Percentiles rank a stretch among this genome's conserved stretches.
These are phyloP conservation scores for Blastocystis sp. DNA, from an alignment of 352 stramenopile species.

Conservation along the genomic window DNA sequence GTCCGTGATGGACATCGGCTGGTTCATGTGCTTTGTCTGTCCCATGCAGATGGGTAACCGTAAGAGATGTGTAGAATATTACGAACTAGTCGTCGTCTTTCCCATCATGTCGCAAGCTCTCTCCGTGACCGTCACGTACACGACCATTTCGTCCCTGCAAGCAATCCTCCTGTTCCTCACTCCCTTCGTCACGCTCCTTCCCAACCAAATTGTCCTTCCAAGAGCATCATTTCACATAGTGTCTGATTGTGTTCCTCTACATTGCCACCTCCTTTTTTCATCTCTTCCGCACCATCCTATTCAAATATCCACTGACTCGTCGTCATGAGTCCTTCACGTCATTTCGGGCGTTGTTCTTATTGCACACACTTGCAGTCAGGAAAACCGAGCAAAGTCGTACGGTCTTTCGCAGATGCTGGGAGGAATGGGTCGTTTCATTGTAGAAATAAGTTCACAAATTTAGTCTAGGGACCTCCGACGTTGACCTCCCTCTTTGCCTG, in stretches of 20 bases:
- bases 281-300: not conserved
- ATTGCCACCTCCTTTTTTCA: not conserved
- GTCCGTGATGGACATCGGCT: not conserved
- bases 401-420: not conserved
- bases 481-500: not conserved
- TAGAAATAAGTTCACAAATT: not conserved
- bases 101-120: not conserved
- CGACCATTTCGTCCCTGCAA: not conserved
- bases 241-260: not conserved
- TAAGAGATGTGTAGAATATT: not conserved
- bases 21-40: not conserved
- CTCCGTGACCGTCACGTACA: not conserved
- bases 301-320: not conserved
- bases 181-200: not conserved
- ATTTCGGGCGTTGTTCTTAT: not conserved
- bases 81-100: not conserved
- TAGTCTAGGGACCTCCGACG: not conserved
- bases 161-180: not conserved
- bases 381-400: not conserved
- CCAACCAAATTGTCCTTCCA: not conserved
- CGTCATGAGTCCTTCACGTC: not conserved
- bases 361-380: not conserved
- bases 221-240: not conserved
- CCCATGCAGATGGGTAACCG: not conserved
- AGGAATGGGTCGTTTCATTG: slow-evolving; percentile 24